A percentile compares a stretch with the other conserved stretches of the same genome.
phyloP scores from a whole-genome alignment of 257 asterid species.

The Solanum arcanum region DNA sequence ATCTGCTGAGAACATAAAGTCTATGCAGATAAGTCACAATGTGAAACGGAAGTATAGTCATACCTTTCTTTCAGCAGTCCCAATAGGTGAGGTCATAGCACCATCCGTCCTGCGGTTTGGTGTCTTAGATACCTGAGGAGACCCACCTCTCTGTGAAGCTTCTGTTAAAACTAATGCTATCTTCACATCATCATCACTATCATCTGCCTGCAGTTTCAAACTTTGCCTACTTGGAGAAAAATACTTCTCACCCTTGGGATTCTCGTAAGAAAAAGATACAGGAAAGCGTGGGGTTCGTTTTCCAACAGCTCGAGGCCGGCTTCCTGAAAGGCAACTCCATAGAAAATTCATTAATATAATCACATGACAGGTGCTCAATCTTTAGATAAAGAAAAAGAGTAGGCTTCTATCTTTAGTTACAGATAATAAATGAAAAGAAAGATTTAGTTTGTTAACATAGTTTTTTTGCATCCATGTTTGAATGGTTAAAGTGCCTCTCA shows the following conservation, averaged over 20 bases:
- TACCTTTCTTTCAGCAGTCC: conserved; percentile 65
- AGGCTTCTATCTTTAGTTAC: not conserved
- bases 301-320: conserved; percentile 79
- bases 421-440: not conserved
- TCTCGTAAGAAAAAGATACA: conserved; percentile 48
- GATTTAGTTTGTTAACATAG: not conserved
- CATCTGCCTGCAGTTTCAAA: conserved; percentile 35
- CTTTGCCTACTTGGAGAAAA: conserved; percentile 54
- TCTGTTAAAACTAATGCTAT: conserved; percentile 78
- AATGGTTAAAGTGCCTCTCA: not conserved
- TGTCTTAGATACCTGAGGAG: conserved; percentile 82
- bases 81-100: conserved; percentile 57
- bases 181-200: conserved; percentile 69
- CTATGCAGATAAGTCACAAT: not conserved
- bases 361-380: conserved; percentile 2
- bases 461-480: not conserved
- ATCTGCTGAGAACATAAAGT: not conserved
- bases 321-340: conserved; percentile 41
- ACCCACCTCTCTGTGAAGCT: conserved; percentile 84
- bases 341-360: conserved; percentile 12
- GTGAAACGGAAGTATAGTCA: conserved; percentile 3
- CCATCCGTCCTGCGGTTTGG: conserved; percentile 67
- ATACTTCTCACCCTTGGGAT: conserved; percentile 28
- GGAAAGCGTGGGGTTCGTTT: conserved; percentile 92
- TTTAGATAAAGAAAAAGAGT: not conserved